A percentile compares a stretch with the other conserved stretches of the same genome.
These are phyloP conservation scores for Flaveria floridana DNA, from an alignment of 140 eudicot genomes.

Conservation along the genomic window DNA sequence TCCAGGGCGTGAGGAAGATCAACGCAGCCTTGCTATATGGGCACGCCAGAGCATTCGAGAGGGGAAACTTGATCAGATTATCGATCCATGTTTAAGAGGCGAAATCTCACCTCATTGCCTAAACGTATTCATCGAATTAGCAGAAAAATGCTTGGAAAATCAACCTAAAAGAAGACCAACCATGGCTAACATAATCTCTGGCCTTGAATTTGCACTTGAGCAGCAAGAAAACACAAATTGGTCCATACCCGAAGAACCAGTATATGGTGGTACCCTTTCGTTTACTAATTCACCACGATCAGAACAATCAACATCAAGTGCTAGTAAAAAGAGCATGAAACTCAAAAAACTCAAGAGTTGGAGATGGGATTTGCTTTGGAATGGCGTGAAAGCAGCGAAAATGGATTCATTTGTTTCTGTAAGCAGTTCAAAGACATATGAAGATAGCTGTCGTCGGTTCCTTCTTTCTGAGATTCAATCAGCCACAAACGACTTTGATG, in stretches of 20 bases:
- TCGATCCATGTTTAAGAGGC: constrained; percentile 40
- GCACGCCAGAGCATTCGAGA: constrained; percentile 38
- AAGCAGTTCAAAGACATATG: constrained; percentile 35
- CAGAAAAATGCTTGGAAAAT: constrained; percentile 48
- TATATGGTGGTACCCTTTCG: background rate
- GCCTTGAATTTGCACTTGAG: constrained; percentile 50
- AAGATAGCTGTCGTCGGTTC: constrained; percentile 28
- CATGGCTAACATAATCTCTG: constrained; percentile 46
- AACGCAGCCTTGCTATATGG: constrained; percentile 43
- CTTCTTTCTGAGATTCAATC: constrained; percentile 37
- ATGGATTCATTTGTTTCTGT: constrained; percentile 33
- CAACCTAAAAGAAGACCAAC: constrained; percentile 50
- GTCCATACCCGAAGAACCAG: constrained; percentile 36
- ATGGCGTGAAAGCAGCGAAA: constrained; percentile 33
- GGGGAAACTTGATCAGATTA: constrained; percentile 39
- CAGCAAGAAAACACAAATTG: constrained; percentile 42
- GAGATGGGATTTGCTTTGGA: constrained; percentile 50
- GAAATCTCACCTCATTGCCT: constrained; percentile 42
- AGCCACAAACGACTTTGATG: constrained; percentile 39
- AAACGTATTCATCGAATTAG: constrained; percentile 34
- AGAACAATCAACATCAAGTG: constrained; percentile 23
- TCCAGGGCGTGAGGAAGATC: constrained; percentile 39
- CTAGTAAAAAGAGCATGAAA: constrained; percentile 28
- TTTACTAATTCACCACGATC: constrained; percentile 24
- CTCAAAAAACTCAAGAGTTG: constrained; percentile 37